Evolutionary conservation across 352 stramenopile species (phyloP), one percentile per base, ranked within the genome.

Genomic region (Pythium brassicae): DNA sequence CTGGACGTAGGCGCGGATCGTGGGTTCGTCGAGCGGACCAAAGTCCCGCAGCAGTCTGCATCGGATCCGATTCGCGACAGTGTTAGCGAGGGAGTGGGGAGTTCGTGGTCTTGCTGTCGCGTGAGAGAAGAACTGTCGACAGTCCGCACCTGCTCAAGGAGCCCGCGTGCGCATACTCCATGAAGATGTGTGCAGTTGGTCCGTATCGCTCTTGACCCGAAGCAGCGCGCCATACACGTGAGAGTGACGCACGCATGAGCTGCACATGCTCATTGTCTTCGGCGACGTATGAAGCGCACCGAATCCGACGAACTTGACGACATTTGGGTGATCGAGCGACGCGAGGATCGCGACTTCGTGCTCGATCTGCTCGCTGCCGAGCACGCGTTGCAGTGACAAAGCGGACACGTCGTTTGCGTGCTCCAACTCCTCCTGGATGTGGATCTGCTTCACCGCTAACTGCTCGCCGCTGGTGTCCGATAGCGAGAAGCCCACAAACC

Each of bases 361-460:
- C 60, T 82, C 65, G 58, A 92, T 87, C 50, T 86, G 77, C 39
- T 63, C 63, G 53, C 76, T 65, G 32, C 62, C 68, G 48, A 83
- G 66, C 49, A 78, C 65, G 37, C 76, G 76, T 57, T 86, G 72
- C 43, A 87, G 69, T 22, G 70, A 76, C 45, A 86, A 63, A 50
- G 76, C 78, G 19, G 71, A 86, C 54, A 72, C 71, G 64, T 87
- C 75, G 54, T 87, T 81, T 45, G 89, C 89, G 23, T 83, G 70
- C 35, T 79, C 66, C 11, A 76, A 55, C 57, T 92, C 83, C 59
- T 94, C 84, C 53, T 82, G 70, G 58, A 96, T 78, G 50, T 76
- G 83, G 50, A 97, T 73, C 69, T 96, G 82, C 72, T 97, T 97
- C 52, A 94, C 75, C 3, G 89, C 87, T 5, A 97, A 67, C 32